Evolutionary conservation across 148 eudicot genomes (phyloP), one percentile per base, ranked within the genome.

Genomic region (Amaranthus palmeri): DNA sequence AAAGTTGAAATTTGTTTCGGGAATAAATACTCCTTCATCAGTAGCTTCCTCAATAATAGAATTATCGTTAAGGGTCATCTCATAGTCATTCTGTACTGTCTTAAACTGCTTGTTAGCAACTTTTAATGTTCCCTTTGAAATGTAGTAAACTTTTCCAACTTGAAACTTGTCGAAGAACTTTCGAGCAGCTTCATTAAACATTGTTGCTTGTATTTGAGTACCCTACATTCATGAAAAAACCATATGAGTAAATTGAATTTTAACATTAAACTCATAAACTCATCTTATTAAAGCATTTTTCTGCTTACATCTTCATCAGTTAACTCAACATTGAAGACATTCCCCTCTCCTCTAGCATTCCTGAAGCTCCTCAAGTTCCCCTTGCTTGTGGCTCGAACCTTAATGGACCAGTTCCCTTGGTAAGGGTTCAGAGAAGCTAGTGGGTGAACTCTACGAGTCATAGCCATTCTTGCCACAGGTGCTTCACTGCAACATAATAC

Each of bases 161-260:
- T 90, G 83, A 67, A 96, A 96, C 75, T 61, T 86, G 53, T 95
- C 97, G 75, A 68, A 90, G 72, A 96, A 96, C 85, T 92, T 96
- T 74, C 69, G 82, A 76, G 99, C 99, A 82, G 97, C 93, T 70
- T 86, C 99, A 76, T 96, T 96, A 71, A 96, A 96, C 99, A 96
- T 96, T 25, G 97, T 96, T 54, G 99, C 99, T 81, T 90, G 99
- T 43, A 92, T 96, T 90, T 92, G 90, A 45, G 99, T 92, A 74
- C 99, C 99, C 99, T 96, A 76, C 66, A 77, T n/a, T 15, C 51
- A 72, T 52, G 1, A 25, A 0, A 53, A 79, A 65, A 56, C 4
- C 3, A 55, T 0, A 54, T 49, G 36, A 44, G 8, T 18, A 70
- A 11, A 25, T 43, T 51, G 48, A 54, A 14, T 42, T 41, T 54